phyloP scores from a whole-genome alignment of 2,329 filamentous ascomycete genomes.

The Bimuria novae-zelandiae region DNA sequence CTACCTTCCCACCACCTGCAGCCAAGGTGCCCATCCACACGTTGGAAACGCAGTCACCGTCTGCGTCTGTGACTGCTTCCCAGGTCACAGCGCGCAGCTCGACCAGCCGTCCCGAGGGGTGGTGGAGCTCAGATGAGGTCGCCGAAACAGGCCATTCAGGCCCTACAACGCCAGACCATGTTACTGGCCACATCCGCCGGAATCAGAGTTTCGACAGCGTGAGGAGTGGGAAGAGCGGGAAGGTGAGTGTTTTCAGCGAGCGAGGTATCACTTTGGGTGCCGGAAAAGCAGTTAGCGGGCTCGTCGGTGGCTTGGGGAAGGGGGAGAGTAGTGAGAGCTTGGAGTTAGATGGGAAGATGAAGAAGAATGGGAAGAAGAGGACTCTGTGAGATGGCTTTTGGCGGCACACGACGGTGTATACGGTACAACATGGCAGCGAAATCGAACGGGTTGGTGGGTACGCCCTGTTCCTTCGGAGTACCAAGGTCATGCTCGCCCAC shows the following conservation, averaged over 20 bases:
- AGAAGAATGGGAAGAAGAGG: constrained; percentile 14
- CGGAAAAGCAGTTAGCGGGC: constrained; percentile 37
- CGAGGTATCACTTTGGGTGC: constrained; percentile 42
- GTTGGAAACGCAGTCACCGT: constrained; percentile 21
- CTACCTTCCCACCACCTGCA: constrained; percentile 30
- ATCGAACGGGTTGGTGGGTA: no score
- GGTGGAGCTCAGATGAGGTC: constrained; percentile 47
- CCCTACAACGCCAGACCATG: constrained; percentile 22
- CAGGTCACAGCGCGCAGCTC: constrained; percentile 37
- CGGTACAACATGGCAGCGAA: no score
- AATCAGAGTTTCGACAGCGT: constrained; percentile 33
- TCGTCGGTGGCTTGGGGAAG: constrained; percentile 31
- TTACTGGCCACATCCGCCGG: constrained; percentile 10
- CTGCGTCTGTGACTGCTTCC: constrained; percentile 27
- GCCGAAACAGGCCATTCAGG: constrained; percentile 36
- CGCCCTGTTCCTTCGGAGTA: no score
- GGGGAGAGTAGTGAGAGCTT: constrained; percentile 26
- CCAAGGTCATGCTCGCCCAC: no score
- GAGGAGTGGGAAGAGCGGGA: constrained; percentile 25
- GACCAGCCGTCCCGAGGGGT: constrained; percentile 43
- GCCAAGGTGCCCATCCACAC: constrained; percentile 25
- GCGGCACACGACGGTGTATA: no score
- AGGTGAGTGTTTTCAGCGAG: constrained; percentile 32
- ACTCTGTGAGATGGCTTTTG: neutral
- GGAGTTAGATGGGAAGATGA: constrained; percentile 7